A percentile compares a stretch with the other conserved stretches of the same genome.
Evolutionary conservation across 305 asterid species (phyloP).

Genomic region (Fraxinus albicans): DNA sequence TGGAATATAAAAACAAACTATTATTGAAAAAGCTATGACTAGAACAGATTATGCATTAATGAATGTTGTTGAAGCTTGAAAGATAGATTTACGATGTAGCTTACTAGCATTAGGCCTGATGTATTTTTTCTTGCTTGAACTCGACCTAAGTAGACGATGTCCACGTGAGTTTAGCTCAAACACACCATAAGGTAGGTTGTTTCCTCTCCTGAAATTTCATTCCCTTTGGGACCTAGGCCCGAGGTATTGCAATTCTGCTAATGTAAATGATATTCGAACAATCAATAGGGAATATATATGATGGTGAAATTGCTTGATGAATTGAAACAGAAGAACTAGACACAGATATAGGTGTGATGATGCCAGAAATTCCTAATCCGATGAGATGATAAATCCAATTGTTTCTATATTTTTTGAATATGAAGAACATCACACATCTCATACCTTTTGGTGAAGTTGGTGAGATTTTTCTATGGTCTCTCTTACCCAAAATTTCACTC

Average conservation of each 20-base stretch:
- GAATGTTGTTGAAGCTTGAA: too few species aligned
- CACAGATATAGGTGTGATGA: background rate
- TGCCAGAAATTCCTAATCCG: background rate
- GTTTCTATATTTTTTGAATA: background rate
- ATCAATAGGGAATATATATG: background rate
- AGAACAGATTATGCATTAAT: too few species aligned
- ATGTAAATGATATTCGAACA: background rate
- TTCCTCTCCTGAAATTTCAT: too few species aligned
- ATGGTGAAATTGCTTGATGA: background rate
- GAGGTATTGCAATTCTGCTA: background rate
- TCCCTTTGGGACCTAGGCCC: too few species aligned
- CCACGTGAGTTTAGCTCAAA: too few species aligned
- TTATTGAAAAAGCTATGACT: too few species aligned
- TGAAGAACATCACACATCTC: background rate
- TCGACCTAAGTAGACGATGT: too few species aligned
- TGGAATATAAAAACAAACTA: too few species aligned
- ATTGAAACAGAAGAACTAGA: background rate
- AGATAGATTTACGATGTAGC: too few species aligned
- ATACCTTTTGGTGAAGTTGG: background rate
- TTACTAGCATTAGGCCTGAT: too few species aligned
- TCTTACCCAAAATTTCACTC: background rate
- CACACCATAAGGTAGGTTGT: too few species aligned
- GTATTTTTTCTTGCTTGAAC: too few species aligned
- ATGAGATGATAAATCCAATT: background rate
- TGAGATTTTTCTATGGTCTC: background rate